Conservation (phyloP, 371 early-diverging fungal genomes). For the Mortierella sp. region DNA sequence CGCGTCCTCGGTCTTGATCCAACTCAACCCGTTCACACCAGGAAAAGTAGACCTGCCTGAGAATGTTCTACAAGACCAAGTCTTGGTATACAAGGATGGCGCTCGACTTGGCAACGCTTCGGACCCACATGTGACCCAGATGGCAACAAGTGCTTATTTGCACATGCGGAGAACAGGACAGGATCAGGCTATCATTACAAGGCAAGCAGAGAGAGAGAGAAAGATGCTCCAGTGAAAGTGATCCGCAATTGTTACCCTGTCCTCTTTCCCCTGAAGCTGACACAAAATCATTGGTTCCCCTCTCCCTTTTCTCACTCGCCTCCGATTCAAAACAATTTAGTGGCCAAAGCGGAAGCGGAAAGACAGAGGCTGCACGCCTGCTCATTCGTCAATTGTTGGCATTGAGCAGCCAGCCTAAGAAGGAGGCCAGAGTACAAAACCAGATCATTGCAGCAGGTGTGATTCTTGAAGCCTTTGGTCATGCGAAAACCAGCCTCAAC, state of each 20-base stretch:
- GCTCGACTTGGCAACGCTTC: constrained; percentile 31
- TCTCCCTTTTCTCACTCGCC: background rate
- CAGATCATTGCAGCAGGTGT: constrained; percentile 77
- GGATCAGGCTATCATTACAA: constrained; percentile 82
- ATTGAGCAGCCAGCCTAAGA: constrained; percentile 70
- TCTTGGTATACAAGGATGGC: constrained; percentile 73
- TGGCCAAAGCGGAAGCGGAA: constrained; percentile 94
- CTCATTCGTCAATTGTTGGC: constrained; percentile 70
- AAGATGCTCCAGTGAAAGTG: background rate
- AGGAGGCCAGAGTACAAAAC: constrained; percentile 82
- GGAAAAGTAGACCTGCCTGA: constrained; percentile 65
- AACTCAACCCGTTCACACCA: constrained; percentile 62
- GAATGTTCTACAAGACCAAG: constrained; percentile 76
- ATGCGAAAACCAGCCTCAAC: constrained; percentile 80
- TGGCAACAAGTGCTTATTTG: constrained; percentile 76
- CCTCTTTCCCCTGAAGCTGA: background rate
- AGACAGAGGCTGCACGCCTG: constrained; percentile 79
- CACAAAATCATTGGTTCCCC: background rate
- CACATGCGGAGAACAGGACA: constrained; percentile 88
- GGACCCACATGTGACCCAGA: constrained; percentile 86
- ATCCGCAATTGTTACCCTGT: background rate
- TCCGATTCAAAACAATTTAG: constrained; percentile 55
- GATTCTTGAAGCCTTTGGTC: constrained; percentile 88
- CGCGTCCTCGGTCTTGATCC: constrained; percentile 66
- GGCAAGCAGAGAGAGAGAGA: constrained; percentile 50